Percentiles rank a stretch among this genome's conserved stretches.
Evolutionary conservation across 129 eudicot species (phyloP).

Genomic region (Helichrysum umbraculigerum): DNA sequence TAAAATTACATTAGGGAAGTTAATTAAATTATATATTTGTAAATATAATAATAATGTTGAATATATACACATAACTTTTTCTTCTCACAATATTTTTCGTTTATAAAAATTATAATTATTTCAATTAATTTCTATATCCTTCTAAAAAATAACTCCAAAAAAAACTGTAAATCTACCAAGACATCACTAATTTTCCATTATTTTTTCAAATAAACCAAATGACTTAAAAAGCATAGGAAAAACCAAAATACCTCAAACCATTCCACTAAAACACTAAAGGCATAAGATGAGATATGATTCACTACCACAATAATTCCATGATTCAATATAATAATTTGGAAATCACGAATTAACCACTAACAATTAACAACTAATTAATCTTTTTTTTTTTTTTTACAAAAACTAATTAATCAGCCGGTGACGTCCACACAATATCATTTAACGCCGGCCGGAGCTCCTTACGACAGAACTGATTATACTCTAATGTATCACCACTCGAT

Average conservation of each 20-base stretch:
- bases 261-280: constrained; percentile 3
- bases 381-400: background rate
- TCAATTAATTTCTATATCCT: background rate
- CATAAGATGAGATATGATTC: constrained; percentile 7
- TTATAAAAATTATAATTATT: too few species aligned
- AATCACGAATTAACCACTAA: constrained; percentile 22
- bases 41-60: too few species aligned
- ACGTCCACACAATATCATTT: constrained; percentile 58
- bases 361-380: background rate
- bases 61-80: too few species aligned
- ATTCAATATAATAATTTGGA: constrained; percentile 30
- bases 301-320: constrained; percentile 28
- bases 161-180: background rate
- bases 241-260: background rate
- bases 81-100: too few species aligned
- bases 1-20: too few species aligned
- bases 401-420: constrained; percentile 26
- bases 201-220: background rate
- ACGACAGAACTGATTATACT: constrained; percentile 79
- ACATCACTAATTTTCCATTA: background rate
- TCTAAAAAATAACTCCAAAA: background rate
- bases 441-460: constrained; percentile 89
- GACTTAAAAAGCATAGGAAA: background rate
- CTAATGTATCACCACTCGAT: constrained; percentile 76
- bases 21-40: too few species aligned